Evolutionary conservation across 192 early-diverging fungal genomes (phyloP).

Genomic region (Coemansia sp.): DNA sequence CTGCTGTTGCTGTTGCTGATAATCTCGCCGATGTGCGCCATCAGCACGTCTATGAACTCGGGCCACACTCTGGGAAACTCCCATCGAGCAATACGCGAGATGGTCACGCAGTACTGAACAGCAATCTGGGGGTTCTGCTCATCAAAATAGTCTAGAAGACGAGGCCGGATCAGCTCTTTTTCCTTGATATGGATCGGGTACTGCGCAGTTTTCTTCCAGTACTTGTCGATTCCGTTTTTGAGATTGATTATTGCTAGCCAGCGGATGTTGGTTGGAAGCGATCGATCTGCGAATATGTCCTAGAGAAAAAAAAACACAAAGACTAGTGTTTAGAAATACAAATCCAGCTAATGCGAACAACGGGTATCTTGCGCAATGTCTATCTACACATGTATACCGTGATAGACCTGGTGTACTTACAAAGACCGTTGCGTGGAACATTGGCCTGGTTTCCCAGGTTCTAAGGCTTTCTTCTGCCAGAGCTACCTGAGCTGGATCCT

Average conservation of each 20-base stretch:
- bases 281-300: constrained; percentile 76
- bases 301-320: constrained; percentile 21
- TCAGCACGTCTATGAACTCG: constrained; percentile 41
- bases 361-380: too few relatives aligned
- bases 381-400: too few relatives aligned
- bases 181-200: constrained; percentile 64
- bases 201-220: constrained; percentile 74
- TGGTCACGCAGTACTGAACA: constrained; percentile 72
- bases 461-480: constrained; percentile 68
- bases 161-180: constrained; percentile 69
- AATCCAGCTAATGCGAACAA: too few relatives aligned
- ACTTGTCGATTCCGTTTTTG: constrained; percentile 90
- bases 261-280: constrained; percentile 65
- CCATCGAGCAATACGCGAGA: constrained; percentile 80
- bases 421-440: constrained; percentile 73
- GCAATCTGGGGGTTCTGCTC: constrained; percentile 74
- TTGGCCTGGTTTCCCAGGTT: constrained; percentile 70
- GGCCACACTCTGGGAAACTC: constrained; percentile 90
- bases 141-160: constrained; percentile 66
- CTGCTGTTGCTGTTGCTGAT: constrained; percentile 7
- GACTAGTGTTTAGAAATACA: too few relatives aligned
- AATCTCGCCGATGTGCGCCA: constrained; percentile 18
- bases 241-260: constrained; percentile 77
- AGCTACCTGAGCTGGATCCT: constrained; percentile 63
- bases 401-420: constrained; percentile 27